Base-by-base conservation (phyloP, 1,284 basidiomycete genomes). In the Kalmanozyma brasiliensis region DNA sequence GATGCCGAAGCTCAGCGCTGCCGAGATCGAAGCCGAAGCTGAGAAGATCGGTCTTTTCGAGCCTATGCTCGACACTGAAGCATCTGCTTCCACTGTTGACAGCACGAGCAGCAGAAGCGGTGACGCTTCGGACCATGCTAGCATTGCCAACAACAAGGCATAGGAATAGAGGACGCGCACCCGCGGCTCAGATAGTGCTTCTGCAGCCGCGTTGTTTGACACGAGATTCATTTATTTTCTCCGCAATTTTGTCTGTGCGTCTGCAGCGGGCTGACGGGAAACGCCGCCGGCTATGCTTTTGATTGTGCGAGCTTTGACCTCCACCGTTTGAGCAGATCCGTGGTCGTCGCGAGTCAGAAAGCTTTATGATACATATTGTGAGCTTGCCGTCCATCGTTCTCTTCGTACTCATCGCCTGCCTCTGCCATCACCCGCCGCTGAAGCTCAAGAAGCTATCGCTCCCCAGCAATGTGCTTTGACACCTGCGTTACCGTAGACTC, bases 1-100 rank as follows among this genome's bases (percentile, higher is more conserved):
- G n/a, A 68, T 77, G 74, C 76, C 76, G 5, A 49, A 47, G 9
- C 37, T 75, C 7, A 36, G 53, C 2, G 29, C 33, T 1, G 46
- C 43, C 1, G 72, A 78, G 37, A 67, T 78, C 47, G 52, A 73
- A 34, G 47, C 45, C 3, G 76, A 76, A 37, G 68, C 64, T 24
- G 63, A 56, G n/a, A 67, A 71, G 16, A 46, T 66, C 14, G 72
- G 73, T 8, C 67, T 74, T 13, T 35, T 38, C 26, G 51, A 52
- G 38, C n/a, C 49, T 3, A 40, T 46, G 26, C 20, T 42, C 14
- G 40, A 56, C 8, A 44, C 40, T 6, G 37, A 49, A 30, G 35
- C 20, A 7, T 34, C 40, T 11, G 9, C 16, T 35, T 45, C 36
- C 23, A 17, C 47, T 32, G 26, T 19, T 11, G 48, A 49, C 26